phyloP scores from a whole-genome alignment of 2,329 filamentous ascomycete species.

The Madurella fahalii region DNA sequence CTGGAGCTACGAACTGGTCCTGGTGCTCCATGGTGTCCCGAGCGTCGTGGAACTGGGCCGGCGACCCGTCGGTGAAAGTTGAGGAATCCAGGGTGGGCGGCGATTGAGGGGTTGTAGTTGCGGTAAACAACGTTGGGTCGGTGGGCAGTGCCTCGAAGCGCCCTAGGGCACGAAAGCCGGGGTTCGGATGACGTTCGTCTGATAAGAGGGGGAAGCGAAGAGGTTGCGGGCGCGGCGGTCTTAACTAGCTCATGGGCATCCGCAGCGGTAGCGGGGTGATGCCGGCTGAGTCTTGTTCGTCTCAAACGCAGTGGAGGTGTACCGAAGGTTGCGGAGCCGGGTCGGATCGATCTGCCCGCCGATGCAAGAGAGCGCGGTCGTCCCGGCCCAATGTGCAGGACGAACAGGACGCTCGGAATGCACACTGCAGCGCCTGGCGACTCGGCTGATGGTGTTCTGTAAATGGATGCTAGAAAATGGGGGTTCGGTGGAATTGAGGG shows the following conservation, averaged over 20 bases:
- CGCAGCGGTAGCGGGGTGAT: slow-evolving; percentile 7
- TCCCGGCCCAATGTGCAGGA: background rate
- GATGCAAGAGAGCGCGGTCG: background rate
- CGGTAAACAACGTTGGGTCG: background rate
- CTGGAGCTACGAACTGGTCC: slow-evolving; percentile 5
- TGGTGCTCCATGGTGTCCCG: slow-evolving; percentile 49
- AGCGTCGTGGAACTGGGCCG: slow-evolving; percentile 51
- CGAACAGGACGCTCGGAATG: background rate
- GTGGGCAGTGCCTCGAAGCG: background rate
- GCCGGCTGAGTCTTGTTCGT: slow-evolving; percentile 11
- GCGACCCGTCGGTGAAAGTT: slow-evolving; percentile 45
- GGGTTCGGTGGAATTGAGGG: background rate
- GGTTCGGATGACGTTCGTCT: slow-evolving; percentile 13
- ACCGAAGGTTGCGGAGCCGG: slow-evolving; percentile 14
- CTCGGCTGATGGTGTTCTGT: background rate
- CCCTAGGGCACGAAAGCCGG: background rate
- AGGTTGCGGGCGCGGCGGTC: slow-evolving; percentile 9
- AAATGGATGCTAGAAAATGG: background rate
- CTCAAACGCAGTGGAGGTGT: slow-evolving; percentile 2
- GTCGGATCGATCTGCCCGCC: slow-evolving; percentile 5
- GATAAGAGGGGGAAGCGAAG: slow-evolving; percentile 7
- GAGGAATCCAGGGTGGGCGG: slow-evolving; percentile 49
- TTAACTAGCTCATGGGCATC: slow-evolving; percentile 13
- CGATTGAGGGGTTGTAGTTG: background rate
- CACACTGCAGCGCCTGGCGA: background rate